Percentiles rank a stretch among this genome's conserved stretches.
Evolutionary conservation across 78 protist species (phyloP).

Genomic region (Protostelium mycophagum): DNA sequence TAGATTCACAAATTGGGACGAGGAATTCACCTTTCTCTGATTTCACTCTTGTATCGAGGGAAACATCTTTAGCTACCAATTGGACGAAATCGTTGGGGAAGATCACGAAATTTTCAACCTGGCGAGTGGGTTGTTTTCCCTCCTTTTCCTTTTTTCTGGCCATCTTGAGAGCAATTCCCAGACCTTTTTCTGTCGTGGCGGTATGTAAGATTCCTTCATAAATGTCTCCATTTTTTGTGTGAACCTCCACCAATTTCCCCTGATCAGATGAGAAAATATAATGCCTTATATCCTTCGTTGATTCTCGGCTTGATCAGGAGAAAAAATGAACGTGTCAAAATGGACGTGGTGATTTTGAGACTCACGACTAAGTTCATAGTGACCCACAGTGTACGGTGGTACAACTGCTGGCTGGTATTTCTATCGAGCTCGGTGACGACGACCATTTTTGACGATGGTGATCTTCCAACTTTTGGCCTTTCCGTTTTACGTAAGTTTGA

Average conservation of each 20-base stretch:
- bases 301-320: background rate
- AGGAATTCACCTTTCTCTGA: background rate
- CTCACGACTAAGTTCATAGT: background rate
- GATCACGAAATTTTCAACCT: constrained; percentile 24
- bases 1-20: background rate
- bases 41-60: constrained; percentile 6
- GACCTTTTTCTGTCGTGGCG: constrained; percentile 1
- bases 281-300: background rate
- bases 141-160: constrained; percentile 39
- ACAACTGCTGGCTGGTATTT: background rate
- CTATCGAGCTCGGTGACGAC: background rate
- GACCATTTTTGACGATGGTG: no score
- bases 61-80: constrained; percentile 44
- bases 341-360: no score
- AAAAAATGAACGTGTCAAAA: background rate
- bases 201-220: constrained; percentile 47
- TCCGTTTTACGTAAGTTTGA: no score
- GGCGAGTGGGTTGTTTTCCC: constrained; percentile 10
- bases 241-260: constrained; percentile 10
- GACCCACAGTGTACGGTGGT: background rate
- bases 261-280: background rate
- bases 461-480: no score
- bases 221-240: constrained; percentile 35
- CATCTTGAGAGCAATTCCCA: constrained; percentile 30
- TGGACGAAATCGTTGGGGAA: constrained; percentile 31